These are phyloP conservation scores for Penicillium expansum DNA, from an alignment of 2,329 filamentous ascomycete genomes.

Conservation along the genomic window DNA sequence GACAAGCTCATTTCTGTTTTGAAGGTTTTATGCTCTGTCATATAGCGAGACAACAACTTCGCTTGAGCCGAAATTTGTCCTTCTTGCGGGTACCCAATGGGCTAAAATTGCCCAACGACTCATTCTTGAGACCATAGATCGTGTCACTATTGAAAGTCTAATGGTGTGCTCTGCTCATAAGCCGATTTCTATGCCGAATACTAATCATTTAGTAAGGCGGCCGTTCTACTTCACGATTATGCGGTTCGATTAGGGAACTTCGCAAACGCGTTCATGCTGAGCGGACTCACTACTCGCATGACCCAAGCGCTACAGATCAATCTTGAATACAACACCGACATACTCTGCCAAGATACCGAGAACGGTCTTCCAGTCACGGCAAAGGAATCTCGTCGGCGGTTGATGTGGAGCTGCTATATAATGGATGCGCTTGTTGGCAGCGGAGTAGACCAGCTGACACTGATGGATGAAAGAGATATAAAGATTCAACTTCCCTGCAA, in stretches of 20 bases:
- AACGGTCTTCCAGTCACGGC: conserved; percentile 18
- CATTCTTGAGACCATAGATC: conserved; percentile 21
- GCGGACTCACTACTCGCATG: conserved; percentile 31
- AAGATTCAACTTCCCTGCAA: conserved; percentile 34
- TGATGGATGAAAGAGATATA: conserved; percentile 30
- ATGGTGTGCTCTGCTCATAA: conserved; percentile 12
- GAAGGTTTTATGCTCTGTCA: conserved; percentile 18
- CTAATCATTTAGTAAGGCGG: conserved; percentile 11
- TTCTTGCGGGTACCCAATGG: conserved; percentile 20
- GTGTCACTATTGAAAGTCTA: conserved; percentile 23
- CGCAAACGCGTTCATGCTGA: conserved; percentile 34
- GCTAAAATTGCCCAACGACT: conserved; percentile 18
- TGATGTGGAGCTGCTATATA: conserved; percentile 35
- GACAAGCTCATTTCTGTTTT: background rate
- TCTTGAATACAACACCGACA: conserved; percentile 32
- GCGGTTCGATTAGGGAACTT: conserved; percentile 32
- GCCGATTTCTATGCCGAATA: background rate
- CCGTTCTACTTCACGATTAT: conserved; percentile 33
- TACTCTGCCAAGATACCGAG: conserved; percentile 25
- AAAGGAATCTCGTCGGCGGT: conserved; percentile 30
- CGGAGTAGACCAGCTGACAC: conserved; percentile 31
- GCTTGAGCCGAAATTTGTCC: conserved; percentile 13
- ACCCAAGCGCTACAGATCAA: conserved; percentile 34
- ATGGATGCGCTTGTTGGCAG: conserved; percentile 31
- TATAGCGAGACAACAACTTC: conserved; percentile 15